phyloP scores from a whole-genome alignment of 2,329 filamentous ascomycete species.

The Saccharata proteae region DNA sequence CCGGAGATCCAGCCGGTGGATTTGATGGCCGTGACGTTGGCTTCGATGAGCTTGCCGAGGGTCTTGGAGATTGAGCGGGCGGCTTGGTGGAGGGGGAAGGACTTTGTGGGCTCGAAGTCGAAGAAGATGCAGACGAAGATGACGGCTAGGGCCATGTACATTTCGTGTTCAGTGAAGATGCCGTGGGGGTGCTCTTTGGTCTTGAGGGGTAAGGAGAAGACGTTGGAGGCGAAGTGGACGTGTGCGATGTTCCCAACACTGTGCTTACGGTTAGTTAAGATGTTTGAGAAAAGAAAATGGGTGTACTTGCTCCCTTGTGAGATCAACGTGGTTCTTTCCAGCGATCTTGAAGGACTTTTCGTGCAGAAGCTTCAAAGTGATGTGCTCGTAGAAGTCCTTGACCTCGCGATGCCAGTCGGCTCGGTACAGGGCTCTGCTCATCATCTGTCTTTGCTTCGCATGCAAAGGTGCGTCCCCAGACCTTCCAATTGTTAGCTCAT shows the following conservation, averaged over 20 bases:
- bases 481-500: conserved; percentile 2
- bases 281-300: background rate
- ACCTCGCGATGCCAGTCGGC: conserved; percentile 51
- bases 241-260: conserved; percentile 40
- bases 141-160: conserved; percentile 49
- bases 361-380: conserved; percentile 46
- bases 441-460: conserved; percentile 18
- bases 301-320: conserved; percentile 40
- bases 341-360: conserved; percentile 52
- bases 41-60: conserved; percentile 50
- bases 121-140: conserved; percentile 56
- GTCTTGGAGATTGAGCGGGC: conserved; percentile 45
- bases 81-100: conserved; percentile 50
- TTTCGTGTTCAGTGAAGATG: conserved; percentile 44
- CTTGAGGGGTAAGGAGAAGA: conserved; percentile 45
- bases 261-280: conserved; percentile 3
- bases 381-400: conserved; percentile 54
- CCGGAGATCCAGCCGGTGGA: conserved; percentile 44
- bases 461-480: conserved; percentile 18
- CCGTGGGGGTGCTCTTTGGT: conserved; percentile 38
- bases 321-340: conserved; percentile 50
- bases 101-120: conserved; percentile 54
- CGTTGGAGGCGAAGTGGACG: conserved; percentile 42
- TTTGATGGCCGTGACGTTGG: conserved; percentile 51
- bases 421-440: conserved; percentile 42